Conservation (phyloP, 2,329 filamentous ascomycete genomes). For the Scleromitrula shiraiana region DNA sequence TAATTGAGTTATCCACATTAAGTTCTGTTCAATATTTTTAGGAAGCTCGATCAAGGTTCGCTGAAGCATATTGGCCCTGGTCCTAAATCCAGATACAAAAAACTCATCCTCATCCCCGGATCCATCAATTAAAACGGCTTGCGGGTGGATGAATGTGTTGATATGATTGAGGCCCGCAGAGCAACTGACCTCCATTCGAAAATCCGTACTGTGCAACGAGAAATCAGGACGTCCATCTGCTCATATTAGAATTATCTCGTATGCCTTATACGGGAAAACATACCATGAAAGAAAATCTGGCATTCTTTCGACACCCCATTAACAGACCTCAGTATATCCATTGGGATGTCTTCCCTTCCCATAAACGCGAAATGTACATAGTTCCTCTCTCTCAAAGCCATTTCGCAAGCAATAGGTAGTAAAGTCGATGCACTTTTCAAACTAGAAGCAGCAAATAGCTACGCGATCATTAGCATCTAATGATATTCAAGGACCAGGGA, state of each 20-base stretch:
- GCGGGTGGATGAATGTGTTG: conserved; percentile 65
- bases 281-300: conserved; percentile 51
- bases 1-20: conserved; percentile 71
- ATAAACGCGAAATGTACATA: conserved; percentile 77
- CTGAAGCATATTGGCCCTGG: conserved; percentile 42
- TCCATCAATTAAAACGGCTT: conserved; percentile 58
- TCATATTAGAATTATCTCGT: conserved; percentile 10
- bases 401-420: conserved; percentile 78
- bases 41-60: conserved; percentile 72
- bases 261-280: neutral
- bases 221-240: conserved; percentile 71
- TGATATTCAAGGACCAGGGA: neutral
- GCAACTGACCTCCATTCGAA: conserved; percentile 58
- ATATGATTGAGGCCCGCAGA: conserved; percentile 65
- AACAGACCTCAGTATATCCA: conserved; percentile 62
- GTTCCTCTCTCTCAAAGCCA: conserved; percentile 62
- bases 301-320: conserved; percentile 73
- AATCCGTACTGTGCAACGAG: conserved; percentile 58
- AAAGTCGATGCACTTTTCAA: conserved; percentile 64
- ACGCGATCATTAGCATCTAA: conserved; percentile 8
- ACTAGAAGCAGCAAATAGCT: conserved; percentile 68
- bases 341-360: conserved; percentile 60
- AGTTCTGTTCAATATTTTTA: conserved; percentile 48
- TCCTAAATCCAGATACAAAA: conserved; percentile 53
- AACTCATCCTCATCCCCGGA: conserved; percentile 58